Conservation (phyloP, 352 stramenopile genomes). For the Phytopythium aichiense region DNA sequence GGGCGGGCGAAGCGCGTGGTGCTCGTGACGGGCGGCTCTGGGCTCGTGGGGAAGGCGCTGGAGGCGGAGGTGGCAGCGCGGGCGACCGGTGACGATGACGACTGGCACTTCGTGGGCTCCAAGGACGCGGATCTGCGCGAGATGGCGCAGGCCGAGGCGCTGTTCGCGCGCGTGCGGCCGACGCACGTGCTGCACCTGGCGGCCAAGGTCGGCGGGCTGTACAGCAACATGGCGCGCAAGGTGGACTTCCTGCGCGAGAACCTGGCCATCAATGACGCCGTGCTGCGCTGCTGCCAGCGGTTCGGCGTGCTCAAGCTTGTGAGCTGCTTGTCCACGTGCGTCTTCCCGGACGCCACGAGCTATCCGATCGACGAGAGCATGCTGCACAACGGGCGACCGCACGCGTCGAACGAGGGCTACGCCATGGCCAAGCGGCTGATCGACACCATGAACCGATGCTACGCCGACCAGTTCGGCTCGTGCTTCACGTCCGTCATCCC, state of each 20-base stretch:
- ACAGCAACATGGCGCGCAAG: conserved; percentile 79
- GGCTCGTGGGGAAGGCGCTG: conserved; percentile 89
- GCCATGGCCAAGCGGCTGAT: conserved; percentile 99
- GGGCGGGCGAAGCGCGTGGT: conserved; percentile 39
- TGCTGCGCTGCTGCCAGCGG: conserved; percentile 94
- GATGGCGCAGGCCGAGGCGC: conserved; percentile 64
- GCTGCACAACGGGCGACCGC: conserved; percentile 86
- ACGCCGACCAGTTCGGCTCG: conserved; percentile 94
- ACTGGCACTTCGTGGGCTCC: conserved; percentile 92
- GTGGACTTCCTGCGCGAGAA: conserved; percentile 99
- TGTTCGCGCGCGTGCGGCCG: conserved; percentile 93
- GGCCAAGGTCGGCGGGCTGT: conserved; percentile 91
- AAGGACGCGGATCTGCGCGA: conserved; percentile 95
- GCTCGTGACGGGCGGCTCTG: conserved; percentile 95
- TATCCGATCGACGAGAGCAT: conserved; percentile 99
- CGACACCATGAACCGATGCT: conserved; percentile 97
- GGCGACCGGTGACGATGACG: conserved; percentile 30
- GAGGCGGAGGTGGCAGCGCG: conserved; percentile 38
- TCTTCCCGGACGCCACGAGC: conserved; percentile 98
- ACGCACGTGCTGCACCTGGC: conserved; percentile 98
- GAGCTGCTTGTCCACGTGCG: conserved; percentile 97
- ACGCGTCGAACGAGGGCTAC: conserved; percentile 89
- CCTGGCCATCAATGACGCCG: conserved; percentile 98
- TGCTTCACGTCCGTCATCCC: conserved; percentile 99
- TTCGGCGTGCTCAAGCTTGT: conserved; percentile 94